Evolutionary conservation across 345 rosid species (phyloP), one percentile per base, ranked within the genome.

Genomic region (Sonneratia alba): DNA sequence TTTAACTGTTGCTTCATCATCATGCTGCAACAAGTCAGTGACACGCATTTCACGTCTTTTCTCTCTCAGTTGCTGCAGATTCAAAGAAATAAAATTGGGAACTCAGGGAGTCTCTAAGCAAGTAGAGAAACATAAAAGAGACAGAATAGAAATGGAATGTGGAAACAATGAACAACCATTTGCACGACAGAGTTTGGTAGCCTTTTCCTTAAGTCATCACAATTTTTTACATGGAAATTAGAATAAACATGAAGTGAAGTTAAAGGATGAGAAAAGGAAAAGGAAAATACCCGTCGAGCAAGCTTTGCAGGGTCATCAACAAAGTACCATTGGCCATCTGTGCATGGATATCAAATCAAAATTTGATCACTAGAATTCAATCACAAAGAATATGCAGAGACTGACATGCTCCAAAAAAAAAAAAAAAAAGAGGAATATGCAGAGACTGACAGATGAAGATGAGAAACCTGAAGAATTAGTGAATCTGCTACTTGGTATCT

Each of bases 1-100:
- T 79, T 88, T 92, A 56, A 91, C 77, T 75, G 78, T 69, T 14
- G 87, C 85, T 78, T 89, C 97, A 75, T 86, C 88, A 70, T 89
- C 92, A 75, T 84, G 91, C 69, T 79, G 87, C 68, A 84, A 73
- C 79, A 95, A 81, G 71, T 87, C 89, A 66, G 88, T 85, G 3
- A 88, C 97, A 70, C 91, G 90, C 77, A 85, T 87, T 78, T 86
- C 89, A 61, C 89, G 98, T 45, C 85, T 87, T 82, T 83, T 86
- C 61, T 92, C 97, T 78, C 97, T 85, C 81, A 95, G 80, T 83
- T 89, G 92, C 99, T 95, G 96, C 76, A 85, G 32, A 65, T 34
- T 11, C 70, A 40, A 22, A 24, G 43, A 67, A 76, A 57, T 69
- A 72, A 53, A 70, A 18, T 70, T 32, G 49, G 56, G 27, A 70